These are phyloP conservation scores for Hypoxylon subgilvum DNA, from an alignment of 495 filamentous ascomycete genomes.

Conservation along the genomic window DNA sequence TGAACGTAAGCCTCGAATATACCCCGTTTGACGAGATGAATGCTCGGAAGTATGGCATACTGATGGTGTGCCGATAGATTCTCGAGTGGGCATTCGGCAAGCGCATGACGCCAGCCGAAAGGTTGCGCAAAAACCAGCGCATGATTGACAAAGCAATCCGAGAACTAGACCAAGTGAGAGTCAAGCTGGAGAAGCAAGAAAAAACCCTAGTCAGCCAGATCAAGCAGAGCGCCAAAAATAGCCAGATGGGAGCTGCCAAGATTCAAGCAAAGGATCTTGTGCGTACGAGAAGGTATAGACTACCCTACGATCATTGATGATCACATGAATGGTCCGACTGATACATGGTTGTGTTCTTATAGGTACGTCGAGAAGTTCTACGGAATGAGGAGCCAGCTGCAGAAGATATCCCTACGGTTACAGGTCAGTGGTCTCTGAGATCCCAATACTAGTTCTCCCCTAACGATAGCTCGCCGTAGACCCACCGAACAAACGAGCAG, in stretches of 20 bases:
- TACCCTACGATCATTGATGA: not conserved
- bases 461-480: constrained; percentile 57
- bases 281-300: constrained; percentile 76
- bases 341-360: not conserved
- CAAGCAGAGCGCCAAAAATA: constrained; percentile 97
- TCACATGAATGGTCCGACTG: not conserved
- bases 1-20: constrained; percentile 44
- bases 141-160: constrained; percentile 96
- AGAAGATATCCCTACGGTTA: constrained; percentile 92
- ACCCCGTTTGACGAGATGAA: no score
- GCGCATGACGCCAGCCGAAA: constrained; percentile 96
- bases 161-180: constrained; percentile 89
- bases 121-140: constrained; percentile 94
- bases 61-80: constrained; percentile 62
- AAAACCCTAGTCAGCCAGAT: constrained; percentile 95
- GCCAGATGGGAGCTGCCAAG: constrained; percentile 93
- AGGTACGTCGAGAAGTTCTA: constrained; percentile 99
- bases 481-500: constrained; percentile 95
- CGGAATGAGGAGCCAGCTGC: constrained; percentile 93
- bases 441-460: not conserved
- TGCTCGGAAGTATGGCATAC: constrained; percentile 5
- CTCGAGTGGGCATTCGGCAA: constrained; percentile 99
- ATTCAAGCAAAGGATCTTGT: constrained; percentile 98
- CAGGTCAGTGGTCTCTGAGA: constrained; percentile 62
- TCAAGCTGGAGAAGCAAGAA: constrained; percentile 96